Percentiles rank a stretch among this genome's conserved stretches.
phyloP scores from a whole-genome alignment of 2,329 filamentous ascomycete genomes.

The Fusarium solani-melongenae region DNA sequence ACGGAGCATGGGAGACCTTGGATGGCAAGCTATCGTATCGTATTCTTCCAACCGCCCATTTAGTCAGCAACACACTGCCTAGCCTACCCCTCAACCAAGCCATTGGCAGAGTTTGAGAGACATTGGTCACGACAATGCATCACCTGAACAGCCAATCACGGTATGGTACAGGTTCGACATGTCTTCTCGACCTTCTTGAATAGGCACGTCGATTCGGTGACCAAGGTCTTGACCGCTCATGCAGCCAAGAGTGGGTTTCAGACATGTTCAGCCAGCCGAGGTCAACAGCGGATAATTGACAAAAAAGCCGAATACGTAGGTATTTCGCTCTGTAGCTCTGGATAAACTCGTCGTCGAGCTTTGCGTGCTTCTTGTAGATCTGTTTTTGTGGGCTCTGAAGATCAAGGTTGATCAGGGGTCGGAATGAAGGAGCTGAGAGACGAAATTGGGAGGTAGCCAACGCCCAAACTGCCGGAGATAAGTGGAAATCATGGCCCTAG shows the following conservation, averaged over 20 bases:
- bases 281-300: background rate
- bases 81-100: slow-evolving; percentile 1
- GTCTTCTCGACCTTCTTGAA: slow-evolving; percentile 26
- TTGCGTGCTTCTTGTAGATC: slow-evolving; percentile 15
- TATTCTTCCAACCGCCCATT: background rate
- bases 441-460: slow-evolving; percentile 37
- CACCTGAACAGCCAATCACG: background rate
- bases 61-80: background rate
- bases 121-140: background rate
- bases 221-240: slow-evolving; percentile 26
- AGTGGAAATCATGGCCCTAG: slow-evolving; percentile 2
- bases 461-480: background rate
- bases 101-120: background rate
- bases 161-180: background rate
- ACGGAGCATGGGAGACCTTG: slow-evolving; percentile 1
- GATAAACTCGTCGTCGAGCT: background rate
- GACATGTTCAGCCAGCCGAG: slow-evolving; percentile 15
- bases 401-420: slow-evolving; percentile 7
- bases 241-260: slow-evolving; percentile 28
- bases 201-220: slow-evolving; percentile 22
- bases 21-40: background rate
- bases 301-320: background rate
- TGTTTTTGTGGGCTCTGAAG: background rate
- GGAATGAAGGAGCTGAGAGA: slow-evolving; percentile 14
- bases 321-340: background rate